A percentile compares a stretch with the other conserved stretches of the same genome.
Evolutionary conservation across 2,329 filamentous ascomycete species (phyloP).

Genomic region (Fusarium oligoseptatum): DNA sequence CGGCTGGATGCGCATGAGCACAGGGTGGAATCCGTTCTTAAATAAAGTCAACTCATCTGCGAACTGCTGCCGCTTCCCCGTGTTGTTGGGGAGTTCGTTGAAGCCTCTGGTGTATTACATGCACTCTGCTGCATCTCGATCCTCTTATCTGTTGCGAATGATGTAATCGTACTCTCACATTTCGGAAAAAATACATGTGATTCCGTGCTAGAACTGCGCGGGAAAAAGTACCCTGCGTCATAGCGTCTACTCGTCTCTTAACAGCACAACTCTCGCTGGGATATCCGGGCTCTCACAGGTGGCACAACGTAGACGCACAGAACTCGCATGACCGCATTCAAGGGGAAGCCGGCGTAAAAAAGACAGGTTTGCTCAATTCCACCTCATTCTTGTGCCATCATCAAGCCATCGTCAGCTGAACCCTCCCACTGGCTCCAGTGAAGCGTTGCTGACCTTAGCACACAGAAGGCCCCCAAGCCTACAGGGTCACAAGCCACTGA

Average conservation of each 20-base stretch:
- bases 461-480: slow-evolving; percentile 18
- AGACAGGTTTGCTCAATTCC: slow-evolving; percentile 8
- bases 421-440: slow-evolving; percentile 17
- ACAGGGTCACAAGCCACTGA: slow-evolving; percentile 49
- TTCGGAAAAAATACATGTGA: slow-evolving; percentile 34
- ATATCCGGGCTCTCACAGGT: slow-evolving; percentile 9
- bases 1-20: slow-evolving; percentile 5
- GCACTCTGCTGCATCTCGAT: background rate
- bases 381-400: slow-evolving; percentile 22
- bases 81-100: background rate
- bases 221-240: slow-evolving; percentile 29
- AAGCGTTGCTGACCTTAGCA: slow-evolving; percentile 34
- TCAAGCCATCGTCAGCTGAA: slow-evolving; percentile 42
- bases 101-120: background rate
- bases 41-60: background rate
- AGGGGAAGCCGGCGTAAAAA: slow-evolving; percentile 6
- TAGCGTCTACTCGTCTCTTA: slow-evolving; percentile 24
- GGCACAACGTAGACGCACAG: slow-evolving; percentile 7
- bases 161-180: slow-evolving; percentile 35
- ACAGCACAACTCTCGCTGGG: slow-evolving; percentile 8
- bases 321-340: slow-evolving; percentile 13
- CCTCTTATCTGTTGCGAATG: slow-evolving; percentile 25
- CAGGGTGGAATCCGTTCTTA: background rate
- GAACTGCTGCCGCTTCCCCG: background rate
- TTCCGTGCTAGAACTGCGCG: slow-evolving; percentile 3